phyloP scores from a whole-genome alignment of 257 asterid species.

The Capsicum rhomboideum region DNA sequence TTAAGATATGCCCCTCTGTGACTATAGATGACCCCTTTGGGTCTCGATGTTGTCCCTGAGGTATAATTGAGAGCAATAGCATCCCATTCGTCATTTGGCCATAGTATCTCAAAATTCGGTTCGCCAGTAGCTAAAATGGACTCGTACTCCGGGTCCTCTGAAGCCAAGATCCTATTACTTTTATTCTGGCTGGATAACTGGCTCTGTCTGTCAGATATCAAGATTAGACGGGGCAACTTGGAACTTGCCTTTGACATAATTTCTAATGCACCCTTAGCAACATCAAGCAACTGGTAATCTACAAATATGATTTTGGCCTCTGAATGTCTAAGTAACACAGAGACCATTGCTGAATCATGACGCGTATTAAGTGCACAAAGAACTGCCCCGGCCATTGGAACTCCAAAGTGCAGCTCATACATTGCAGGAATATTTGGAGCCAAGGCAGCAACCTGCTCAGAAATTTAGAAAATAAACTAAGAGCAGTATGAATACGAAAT shows the following conservation, averaged over 20 bases:
- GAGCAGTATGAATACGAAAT: background rate
- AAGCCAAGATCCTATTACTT: background rate
- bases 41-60: background rate
- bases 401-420: background rate
- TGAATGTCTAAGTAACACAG: background rate
- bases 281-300: background rate
- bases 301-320: background rate
- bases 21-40: background rate
- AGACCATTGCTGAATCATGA: background rate
- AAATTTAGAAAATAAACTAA: background rate
- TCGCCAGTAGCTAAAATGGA: background rate
- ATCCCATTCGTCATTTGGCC: background rate
- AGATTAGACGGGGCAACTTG: background rate
- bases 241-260: background rate
- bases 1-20: background rate
- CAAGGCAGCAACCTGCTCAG: background rate
- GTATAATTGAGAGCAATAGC: background rate
- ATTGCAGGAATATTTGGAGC: slow-evolving; percentile 2
- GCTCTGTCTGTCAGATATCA: background rate
- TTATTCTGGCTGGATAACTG: background rate
- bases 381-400: background rate
- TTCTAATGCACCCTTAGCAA: background rate
- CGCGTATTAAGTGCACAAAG: background rate
- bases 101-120: background rate
- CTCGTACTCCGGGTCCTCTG: background rate